A percentile compares a stretch with the other conserved stretches of the same genome.
phyloP scores from a whole-genome alignment of 345 rosid species.

The Acer negundo region DNA sequence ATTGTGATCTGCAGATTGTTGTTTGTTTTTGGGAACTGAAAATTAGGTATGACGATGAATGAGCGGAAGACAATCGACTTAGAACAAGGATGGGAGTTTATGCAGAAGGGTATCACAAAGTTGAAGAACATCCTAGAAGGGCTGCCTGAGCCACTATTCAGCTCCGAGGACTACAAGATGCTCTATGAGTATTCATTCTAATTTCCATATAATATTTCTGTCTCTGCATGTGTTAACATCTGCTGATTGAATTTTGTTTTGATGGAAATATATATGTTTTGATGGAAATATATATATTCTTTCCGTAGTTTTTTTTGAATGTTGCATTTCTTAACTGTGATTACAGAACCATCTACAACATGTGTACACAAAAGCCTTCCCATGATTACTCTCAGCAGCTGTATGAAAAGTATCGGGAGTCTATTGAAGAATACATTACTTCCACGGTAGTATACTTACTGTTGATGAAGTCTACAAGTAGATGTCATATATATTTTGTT shows the following conservation, averaged over 20 bases:
- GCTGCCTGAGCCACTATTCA: constrained; percentile 45
- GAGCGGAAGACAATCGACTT: constrained; percentile 45
- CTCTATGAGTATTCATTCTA: constrained; percentile 54
- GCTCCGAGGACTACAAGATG: constrained; percentile 62
- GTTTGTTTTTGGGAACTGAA: constrained; percentile 1
- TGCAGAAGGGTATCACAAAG: constrained; percentile 66
- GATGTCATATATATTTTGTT: neutral
- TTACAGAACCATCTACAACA: constrained; percentile 62
- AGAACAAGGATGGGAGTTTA: constrained; percentile 63
- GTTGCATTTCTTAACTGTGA: constrained; percentile 15
- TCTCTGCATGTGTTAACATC: neutral
- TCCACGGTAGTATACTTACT: constrained; percentile 34
- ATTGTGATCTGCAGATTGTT: constrained; percentile 18
- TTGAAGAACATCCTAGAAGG: constrained; percentile 67
- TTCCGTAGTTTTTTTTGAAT: neutral
- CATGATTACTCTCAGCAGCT: constrained; percentile 69
- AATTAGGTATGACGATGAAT: constrained; percentile 33
- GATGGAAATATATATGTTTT: neutral
- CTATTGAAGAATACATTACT: constrained; percentile 56
- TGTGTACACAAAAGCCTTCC: constrained; percentile 75
- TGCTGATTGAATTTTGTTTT: neutral
- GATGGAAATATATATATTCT: neutral
- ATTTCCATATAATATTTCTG: neutral
- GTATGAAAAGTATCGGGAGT: constrained; percentile 58
- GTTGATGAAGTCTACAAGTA: neutral